Base-by-base conservation (phyloP, 257 asterid species). In the Solanum gandarillasii region DNA sequence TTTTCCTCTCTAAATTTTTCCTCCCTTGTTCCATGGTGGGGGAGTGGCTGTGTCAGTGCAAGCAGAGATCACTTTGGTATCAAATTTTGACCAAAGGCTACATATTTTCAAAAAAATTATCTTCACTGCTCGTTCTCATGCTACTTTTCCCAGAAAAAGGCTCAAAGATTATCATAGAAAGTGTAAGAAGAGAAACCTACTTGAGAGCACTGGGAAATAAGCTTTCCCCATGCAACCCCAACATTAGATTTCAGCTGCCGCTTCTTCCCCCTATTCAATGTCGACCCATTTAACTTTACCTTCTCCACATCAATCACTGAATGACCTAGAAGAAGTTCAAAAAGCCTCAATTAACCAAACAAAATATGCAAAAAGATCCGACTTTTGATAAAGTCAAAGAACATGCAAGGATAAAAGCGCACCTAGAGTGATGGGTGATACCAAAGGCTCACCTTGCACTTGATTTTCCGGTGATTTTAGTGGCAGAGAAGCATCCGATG, bases 181-280 rank as follows among this genome's bases (percentile, higher is more conserved):
- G 86, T 6, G 29, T 34, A 71, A 83, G 32, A 86, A 35, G 27
- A 38, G 68, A 82, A 86, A 73, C 90, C 72, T 79, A 96, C 99
- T 95, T 92, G 92, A 29, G 98, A 84, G 83, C 88, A 94, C 93
- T 93, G 95, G 3, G 99, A 95, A 62, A 94, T 92, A 84, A 97
- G 96, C 90, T 92, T 92, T 36, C 98, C 98, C 99, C 98, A 97
- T 89, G 98, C 95, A 92, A 36, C 91, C 84, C 93, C 97, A 13
- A 60, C 83, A 88, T 87, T 88, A 32, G 94, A 87, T 88, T 92
- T 94, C 89, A 89, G 90, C 86, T 88, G 93, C 90, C 93, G 92
- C 87, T 94, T 94, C 91, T 91, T 92, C 65, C 91, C 95, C 29
- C 92, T 91, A 86, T 65, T 91, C 85, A 83, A 75, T 2, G 83